phyloP scores from a whole-genome alignment of 2,329 filamentous ascomycete species.

The Hypoxylon sp. region DNA sequence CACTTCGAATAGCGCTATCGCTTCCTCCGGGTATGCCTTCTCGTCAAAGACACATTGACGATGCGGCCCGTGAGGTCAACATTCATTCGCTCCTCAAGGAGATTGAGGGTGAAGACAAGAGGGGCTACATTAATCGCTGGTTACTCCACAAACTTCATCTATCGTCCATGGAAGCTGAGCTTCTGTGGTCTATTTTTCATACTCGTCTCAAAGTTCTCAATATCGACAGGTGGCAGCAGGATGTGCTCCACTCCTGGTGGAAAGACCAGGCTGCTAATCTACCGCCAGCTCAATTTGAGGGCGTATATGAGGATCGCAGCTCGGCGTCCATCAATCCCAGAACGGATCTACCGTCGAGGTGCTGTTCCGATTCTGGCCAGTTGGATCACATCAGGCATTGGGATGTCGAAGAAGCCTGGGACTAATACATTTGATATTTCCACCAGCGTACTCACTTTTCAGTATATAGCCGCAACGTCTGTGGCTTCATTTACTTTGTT shows the following conservation, averaged over 20 bases:
- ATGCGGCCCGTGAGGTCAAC: conserved; percentile 64
- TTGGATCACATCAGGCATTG: conserved; percentile 44
- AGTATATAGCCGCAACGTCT: conserved; percentile 23
- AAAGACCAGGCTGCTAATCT: conserved; percentile 54
- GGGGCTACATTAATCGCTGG: conserved; percentile 67
- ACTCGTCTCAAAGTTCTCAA: conserved; percentile 54
- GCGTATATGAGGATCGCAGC: conserved; percentile 42
- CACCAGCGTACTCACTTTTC: conserved; percentile 9
- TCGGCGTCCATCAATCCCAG: conserved; percentile 40
- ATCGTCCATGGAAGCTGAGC: conserved; percentile 62
- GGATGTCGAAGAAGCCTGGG: conserved; percentile 43
- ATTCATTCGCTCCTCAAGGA: conserved; percentile 62
- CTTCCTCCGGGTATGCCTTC: conserved; percentile 57
- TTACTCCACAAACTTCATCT: conserved; percentile 66
- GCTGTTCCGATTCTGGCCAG: conserved; percentile 47
- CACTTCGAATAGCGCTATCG: conserved; percentile 58
- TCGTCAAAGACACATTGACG: conserved; percentile 56
- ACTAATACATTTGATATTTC: conserved; percentile 22
- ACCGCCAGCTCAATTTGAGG: conserved; percentile 34
- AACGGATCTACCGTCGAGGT: conserved; percentile 36
- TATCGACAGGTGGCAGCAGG: conserved; percentile 59
- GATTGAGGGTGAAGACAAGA: conserved; percentile 57
- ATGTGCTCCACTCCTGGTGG: conserved; percentile 61
- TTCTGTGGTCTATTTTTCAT: conserved; percentile 60
- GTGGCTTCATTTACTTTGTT: conserved; percentile 31